Evolutionary conservation across 192 early-diverging fungal genomes (phyloP).

Genomic region (Helicostylum pulchrum): DNA sequence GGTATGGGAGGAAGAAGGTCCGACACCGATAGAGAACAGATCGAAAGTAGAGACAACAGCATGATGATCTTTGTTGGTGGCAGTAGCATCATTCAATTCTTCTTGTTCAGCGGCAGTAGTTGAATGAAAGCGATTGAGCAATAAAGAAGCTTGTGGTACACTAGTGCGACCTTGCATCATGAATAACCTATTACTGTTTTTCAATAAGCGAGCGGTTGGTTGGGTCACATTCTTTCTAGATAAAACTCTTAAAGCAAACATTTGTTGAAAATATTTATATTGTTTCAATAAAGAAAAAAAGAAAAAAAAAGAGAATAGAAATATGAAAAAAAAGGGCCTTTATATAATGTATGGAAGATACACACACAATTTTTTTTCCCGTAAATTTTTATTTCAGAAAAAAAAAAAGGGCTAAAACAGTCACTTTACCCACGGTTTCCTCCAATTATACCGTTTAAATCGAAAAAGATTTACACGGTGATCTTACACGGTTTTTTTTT

Average conservation of each 20-base stretch:
- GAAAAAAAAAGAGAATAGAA: slow-evolving; percentile 11
- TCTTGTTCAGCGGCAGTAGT: background rate
- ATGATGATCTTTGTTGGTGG: slow-evolving; percentile 41
- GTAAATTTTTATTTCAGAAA: slow-evolving; percentile 6
- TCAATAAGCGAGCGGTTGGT: no score
- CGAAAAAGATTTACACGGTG: no score
- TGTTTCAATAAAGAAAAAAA: slow-evolving; percentile 7
- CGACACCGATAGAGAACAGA: slow-evolving; percentile 93
- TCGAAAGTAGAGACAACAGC: slow-evolving; percentile 94
- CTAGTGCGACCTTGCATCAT: background rate
- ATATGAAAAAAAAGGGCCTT: background rate
- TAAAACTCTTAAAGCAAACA: no score
- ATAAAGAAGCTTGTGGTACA: slow-evolving; percentile 2
- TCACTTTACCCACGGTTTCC: no score
- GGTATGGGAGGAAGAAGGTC: slow-evolving; percentile 84
- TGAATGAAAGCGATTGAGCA: background rate
- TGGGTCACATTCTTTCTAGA: no score
- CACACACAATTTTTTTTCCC: no score
- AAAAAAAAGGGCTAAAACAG: background rate
- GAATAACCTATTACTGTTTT: no score
- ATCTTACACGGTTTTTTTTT: background rate
- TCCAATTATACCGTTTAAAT: no score
- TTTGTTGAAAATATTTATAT: background rate
- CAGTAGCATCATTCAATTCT: background rate
- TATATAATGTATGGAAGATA: background rate